Base-by-base conservation (phyloP, 176 grass and related monocot species). In the Carex parvula region DNA sequence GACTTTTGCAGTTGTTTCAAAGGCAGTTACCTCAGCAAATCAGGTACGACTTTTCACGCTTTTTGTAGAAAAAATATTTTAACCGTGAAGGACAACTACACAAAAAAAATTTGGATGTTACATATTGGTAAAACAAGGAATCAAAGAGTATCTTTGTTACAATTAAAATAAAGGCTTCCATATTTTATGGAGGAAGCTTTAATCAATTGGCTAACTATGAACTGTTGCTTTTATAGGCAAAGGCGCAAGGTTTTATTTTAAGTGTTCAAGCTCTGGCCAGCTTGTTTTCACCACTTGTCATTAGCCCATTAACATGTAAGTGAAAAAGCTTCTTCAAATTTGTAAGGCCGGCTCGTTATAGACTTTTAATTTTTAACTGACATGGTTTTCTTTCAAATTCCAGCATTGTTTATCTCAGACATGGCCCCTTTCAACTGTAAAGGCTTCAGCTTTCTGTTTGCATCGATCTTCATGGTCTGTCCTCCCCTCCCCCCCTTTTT, bases 271-370 rank as follows among this genome's bases (percentile, higher is more conserved):
- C 90, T 26, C 39, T 87, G 41, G 92, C 90, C 54, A 70, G 87
- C 61, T 80, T 97, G 60, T 65, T 97, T 59, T 91, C 94, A 8
- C 94, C 94, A 84, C 58, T 94, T 73, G 84, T 94, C 29, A 94
- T 97, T 87, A 97, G 84, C 46, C 94, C 94, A 26, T 63, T 94
- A 42, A 94, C 92, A 74, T 94, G 94, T 97, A 91, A 97, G 87
- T 62, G 33, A 75, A 41, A n/a, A 33, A 35, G 33, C 21, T 55
- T 21, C 37, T 16, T 75, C 15, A 5, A 12, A 57, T 66, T 39
- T 54, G 8, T 14, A 3, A 57, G 0, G 1, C 39, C 50, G 0
- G 1, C 39, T 41, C 13, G 18, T 52, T 32, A 76, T 32, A 80
- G 10, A 60, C 32, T 68, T 62, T 39, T 30, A 11, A 33, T 58